Base-by-base conservation (phyloP, 1,139 yeast species). In the Sugiyamaella japonica region DNA sequence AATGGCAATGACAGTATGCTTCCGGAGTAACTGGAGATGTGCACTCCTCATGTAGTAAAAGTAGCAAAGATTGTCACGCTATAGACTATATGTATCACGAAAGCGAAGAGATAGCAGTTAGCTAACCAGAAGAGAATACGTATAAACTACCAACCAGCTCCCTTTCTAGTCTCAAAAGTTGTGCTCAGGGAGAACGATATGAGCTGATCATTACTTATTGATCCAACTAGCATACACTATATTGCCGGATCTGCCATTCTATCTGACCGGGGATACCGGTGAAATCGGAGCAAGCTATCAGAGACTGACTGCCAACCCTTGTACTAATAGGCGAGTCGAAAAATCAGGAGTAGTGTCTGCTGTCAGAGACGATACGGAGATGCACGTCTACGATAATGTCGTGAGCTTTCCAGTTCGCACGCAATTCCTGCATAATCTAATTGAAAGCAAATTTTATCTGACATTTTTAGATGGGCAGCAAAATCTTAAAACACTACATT, bases 181-280 rank as follows among this genome's bases (percentile, higher is more conserved):
- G 25, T 20, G 25, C 3, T 6, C 25, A 20, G 25, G 25, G 25
- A 20, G 7, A 20, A 7, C 42, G 8, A 16, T 16, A 10, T 12
- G 17, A 2, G 42, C 3, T n/a, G 42, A 39, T 39, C 42, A 39
- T 39, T 39, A 17, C 42, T 9, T 16, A 20, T 39, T 23, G 42
- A 23, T 16, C 5, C 25, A 20, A 20, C 3, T 20, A 20, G 25
- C 25, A 3, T 29, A 29, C 34, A 29, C 7, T 29, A 15, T 7
- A 42, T 42, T 42, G 46, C 46, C 28, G 28, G 29, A 42, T 42
- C 46, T 42, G 7, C 7, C 8, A 13, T 7, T 13, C 46, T 8
- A 31, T 13, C 23, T 8, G 10, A 42, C 46, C 46, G 46, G 46
- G 10, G 25, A 42, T 42, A 42, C 46, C 46, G 46, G 46, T 28